Conservation (phyloP, 495 filamentous ascomycete genomes). For the Cercophora scortea region DNA sequence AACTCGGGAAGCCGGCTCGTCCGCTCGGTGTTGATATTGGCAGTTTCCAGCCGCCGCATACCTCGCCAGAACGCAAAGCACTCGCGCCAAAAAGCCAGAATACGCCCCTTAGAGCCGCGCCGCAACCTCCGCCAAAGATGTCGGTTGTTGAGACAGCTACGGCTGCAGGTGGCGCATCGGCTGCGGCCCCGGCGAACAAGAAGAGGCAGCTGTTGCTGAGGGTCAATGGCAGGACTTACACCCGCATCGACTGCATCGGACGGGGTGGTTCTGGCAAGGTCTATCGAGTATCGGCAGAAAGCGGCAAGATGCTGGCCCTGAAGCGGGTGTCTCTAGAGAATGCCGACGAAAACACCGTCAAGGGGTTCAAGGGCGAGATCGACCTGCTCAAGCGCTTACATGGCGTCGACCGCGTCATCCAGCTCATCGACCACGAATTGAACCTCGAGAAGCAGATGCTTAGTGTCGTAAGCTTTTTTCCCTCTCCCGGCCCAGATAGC, state of each 20-base stretch:
- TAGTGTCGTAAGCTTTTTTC: constrained; percentile 56
- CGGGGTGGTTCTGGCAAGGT: constrained; percentile 88
- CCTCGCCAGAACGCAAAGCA: constrained; percentile 58
- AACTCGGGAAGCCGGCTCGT: constrained; percentile 47
- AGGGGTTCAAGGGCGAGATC: constrained; percentile 95
- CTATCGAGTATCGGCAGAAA: constrained; percentile 95
- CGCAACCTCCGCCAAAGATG: constrained; percentile 87
- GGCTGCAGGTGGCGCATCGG: constrained; percentile 68
- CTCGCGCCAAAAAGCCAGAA: constrained; percentile 70
- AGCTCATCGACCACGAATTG: constrained; percentile 85
- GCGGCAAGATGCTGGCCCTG: constrained; percentile 85
- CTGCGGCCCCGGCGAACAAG: constrained; percentile 56
- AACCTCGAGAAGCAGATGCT: constrained; percentile 82
- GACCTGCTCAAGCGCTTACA: constrained; percentile 77
- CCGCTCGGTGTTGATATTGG: constrained; percentile 26
- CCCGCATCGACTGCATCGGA: constrained; percentile 80
- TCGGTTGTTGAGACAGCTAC: constrained; percentile 88
- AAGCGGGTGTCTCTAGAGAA: constrained; percentile 89
- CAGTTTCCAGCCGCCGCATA: constrained; percentile 7
- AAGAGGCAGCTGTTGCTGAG: constrained; percentile 73
- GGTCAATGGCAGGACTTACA: constrained; percentile 88
- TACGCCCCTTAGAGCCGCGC: constrained; percentile 74
- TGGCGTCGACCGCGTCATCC: constrained; percentile 81
- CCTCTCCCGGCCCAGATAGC: not conserved
- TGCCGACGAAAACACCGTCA: constrained; percentile 72